Base-by-base conservation (phyloP, 805 yeast species). In the Lipomyces starkeyi region DNA sequence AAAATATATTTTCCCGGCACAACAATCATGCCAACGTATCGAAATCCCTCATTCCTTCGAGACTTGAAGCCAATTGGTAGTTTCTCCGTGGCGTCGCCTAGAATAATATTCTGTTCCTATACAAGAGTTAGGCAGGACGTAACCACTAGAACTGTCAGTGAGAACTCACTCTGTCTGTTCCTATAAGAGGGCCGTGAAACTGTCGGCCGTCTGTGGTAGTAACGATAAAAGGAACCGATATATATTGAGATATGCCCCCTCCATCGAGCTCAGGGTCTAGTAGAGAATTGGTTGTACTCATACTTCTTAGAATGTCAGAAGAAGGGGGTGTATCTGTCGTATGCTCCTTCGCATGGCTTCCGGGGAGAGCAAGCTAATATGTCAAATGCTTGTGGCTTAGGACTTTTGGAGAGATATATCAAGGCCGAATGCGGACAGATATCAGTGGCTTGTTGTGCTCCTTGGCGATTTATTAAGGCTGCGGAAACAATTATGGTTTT, bases 211-310 rank as follows among this genome's bases (percentile, higher is more conserved):
- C 74, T 40, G 61, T 65, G 20, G 58, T 69, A 14, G 71, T 61
- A 20, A 69, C 69, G 29, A 58, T 32, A 25, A 71, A 27, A 25
- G 65, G 64, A 3, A 61, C 62, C 3, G 63, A 58, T 47, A 71
- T 49, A 29, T 60, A 71, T 54, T 43, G 54, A 34, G 32, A 43
- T 14, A 70, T 76, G 71, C 85, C 86, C 34, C 49, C 49, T 43
- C 22, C 25, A 2, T n/a, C 14, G 13, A 43, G 6, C 25, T 43
- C 49, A 43, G 49, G 49, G 11, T 43, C 20, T 17, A 6, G 49
- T n/a, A n/a, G 49, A 43, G 49, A n/a, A 43, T 43, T 43, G 20
- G 22, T 6, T 8, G 22, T 43, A 43, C 20, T 43, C 49, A 43
- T 43, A n/a, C 49, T 4, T n/a, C 49, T 43, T n/a, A 43, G 22